Evolutionary conservation across 2,329 filamentous ascomycete genomes (phyloP), one percentile per base, ranked within the genome.

Genomic region (Trichoderma koningiopsis): DNA sequence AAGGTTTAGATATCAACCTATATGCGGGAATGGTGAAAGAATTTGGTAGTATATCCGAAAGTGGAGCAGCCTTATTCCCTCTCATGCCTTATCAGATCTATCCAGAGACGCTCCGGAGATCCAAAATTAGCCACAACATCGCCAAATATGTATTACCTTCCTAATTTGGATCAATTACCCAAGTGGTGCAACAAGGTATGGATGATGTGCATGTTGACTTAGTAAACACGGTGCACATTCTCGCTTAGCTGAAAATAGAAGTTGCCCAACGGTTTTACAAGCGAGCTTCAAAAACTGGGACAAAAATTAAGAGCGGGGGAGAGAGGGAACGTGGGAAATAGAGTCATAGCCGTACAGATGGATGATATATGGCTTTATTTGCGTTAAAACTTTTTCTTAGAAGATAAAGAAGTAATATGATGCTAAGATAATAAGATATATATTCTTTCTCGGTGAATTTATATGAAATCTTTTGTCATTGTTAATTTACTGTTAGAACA

Each of bases 241-340:
- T 33, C 13, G 6, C 57, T 37, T 65, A 65, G 27, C 62, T 65
- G 14, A 33, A 65, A 43, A 35, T 35, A 53, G 62, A 65, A 65
- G 62, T 53, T 65, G 27, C 37, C 33, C 35, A 49, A 49, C 29
- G 11, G 24, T 19, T 47, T 27, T 4, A 10, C 13, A 57, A 49
- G 27, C 35, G 52, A 65, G 62, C 35, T 33, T 11, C 33, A 40
- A 64, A n/a, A 31, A 0, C 5, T 6, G 14, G 19, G 24, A 49
- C 5, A 4, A 16, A 16, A 49, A 49, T 22, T 13, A 4, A 24
- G 6, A 52, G 22, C 13, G n/a, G 47, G 47, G 24, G 24, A 11
- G 24, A 24, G 13, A 35, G 3, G 13, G 13, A 35, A 16, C 11
- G 29, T 24, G 11, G 14, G 14, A 19, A 19, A 16, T 8, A n/a